Conservation (phyloP, 2,329 filamentous ascomycete species). For the Talaromyces sp. region DNA sequence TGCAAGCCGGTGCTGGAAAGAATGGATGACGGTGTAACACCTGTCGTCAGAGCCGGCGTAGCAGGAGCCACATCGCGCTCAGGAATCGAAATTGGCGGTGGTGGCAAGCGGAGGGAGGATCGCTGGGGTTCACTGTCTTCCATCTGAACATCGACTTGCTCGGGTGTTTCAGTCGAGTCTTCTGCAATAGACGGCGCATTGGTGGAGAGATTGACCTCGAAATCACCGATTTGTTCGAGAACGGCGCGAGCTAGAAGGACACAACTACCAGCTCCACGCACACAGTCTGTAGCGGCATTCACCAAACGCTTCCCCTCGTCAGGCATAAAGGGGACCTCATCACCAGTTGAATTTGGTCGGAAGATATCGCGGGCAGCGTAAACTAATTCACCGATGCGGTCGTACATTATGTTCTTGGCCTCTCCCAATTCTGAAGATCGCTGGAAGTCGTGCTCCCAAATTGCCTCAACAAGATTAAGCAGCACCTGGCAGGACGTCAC, state of each 20-base stretch:
- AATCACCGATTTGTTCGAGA: constrained; percentile 85
- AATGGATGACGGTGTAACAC: constrained; percentile 39
- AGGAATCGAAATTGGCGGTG: constrained; percentile 46
- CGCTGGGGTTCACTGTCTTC: constrained; percentile 25
- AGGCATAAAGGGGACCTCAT: constrained; percentile 73
- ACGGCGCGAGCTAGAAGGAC: constrained; percentile 80
- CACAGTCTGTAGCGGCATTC: constrained; percentile 77
- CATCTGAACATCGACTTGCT: constrained; percentile 22
- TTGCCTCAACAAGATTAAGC: constrained; percentile 72
- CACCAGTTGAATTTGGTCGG: constrained; percentile 62
- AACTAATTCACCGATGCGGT: constrained; percentile 74
- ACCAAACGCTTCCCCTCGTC: constrained; percentile 73
- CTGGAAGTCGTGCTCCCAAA: constrained; percentile 72
- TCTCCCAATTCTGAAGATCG: constrained; percentile 63
- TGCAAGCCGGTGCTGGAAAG: constrained; percentile 40
- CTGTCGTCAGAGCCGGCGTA: constrained; percentile 37
- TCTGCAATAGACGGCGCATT: constrained; percentile 17
- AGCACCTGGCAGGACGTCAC: constrained; percentile 76
- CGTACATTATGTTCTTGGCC: constrained; percentile 72
- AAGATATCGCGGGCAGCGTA: constrained; percentile 77
- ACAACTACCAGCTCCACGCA: constrained; percentile 86
- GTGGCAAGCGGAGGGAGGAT: constrained; percentile 40
- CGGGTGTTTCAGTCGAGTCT: constrained; percentile 23
- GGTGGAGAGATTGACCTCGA: constrained; percentile 67
- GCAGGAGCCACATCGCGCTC: constrained; percentile 30